phyloP scores from a whole-genome alignment of 495 filamentous ascomycete genomes.

The Emericellopsis terricola region DNA sequence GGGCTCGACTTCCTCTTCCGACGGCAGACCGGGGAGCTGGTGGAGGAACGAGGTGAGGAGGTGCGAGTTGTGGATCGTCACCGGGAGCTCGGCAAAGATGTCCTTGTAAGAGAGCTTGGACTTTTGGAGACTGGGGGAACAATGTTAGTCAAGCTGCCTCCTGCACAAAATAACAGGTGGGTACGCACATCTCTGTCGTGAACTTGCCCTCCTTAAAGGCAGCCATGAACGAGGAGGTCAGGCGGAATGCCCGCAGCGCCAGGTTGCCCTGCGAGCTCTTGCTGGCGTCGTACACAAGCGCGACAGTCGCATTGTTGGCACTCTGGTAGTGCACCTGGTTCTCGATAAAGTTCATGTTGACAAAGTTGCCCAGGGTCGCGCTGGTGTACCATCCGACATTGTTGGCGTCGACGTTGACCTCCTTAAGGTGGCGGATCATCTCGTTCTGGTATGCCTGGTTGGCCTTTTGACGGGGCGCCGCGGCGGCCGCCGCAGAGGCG shows the following conservation, averaged over 20 bases:
- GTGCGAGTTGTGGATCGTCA: conserved; percentile 90
- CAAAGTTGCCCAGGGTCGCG: conserved; percentile 95
- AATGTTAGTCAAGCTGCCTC: conserved; percentile 13
- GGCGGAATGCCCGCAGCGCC: conserved; percentile 75
- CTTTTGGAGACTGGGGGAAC: conserved; percentile 57
- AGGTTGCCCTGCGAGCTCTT: conserved; percentile 81
- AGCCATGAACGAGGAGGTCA: conserved; percentile 77
- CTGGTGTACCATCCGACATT: conserved; percentile 98
- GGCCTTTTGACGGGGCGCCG: conserved; percentile 79
- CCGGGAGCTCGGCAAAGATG: conserved; percentile 80
- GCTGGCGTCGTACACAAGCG: conserved; percentile 86
- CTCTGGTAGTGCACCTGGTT: conserved; percentile 97
- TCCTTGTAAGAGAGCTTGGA: conserved; percentile 85
- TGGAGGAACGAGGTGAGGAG: conserved; percentile 90
- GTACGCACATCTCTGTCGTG: conserved; percentile 64
- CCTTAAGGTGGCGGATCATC: conserved; percentile 90
- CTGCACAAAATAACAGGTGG: not conserved
- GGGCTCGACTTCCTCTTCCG: conserved; percentile 42
- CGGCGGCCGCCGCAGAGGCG: conserved; percentile 59
- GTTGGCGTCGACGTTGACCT: conserved; percentile 97
- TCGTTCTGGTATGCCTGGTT: conserved; percentile 83
- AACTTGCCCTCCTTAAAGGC: conserved; percentile 95
- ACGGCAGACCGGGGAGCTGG: conserved; percentile 46
- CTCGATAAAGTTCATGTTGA: conserved; percentile 88
- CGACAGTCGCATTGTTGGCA: conserved; percentile 86